Evolutionary conservation across 139 green algal species (phyloP), one percentile per base, ranked within the genome.

Genomic region (Haematococcus sp.): DNA sequence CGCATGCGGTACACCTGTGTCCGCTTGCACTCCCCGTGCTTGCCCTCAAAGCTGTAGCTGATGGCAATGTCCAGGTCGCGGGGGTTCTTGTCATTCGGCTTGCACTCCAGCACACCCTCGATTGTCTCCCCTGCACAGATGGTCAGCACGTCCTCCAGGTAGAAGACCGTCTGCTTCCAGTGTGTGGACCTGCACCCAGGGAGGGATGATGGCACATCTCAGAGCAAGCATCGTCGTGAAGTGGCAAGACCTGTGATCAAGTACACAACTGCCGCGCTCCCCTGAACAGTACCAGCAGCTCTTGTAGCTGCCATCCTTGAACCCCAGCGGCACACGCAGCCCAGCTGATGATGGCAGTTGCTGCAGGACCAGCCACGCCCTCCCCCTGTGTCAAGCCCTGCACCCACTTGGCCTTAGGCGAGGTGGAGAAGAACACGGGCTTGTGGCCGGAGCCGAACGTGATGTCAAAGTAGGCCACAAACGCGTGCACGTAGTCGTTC

Each of bases 151-250:
- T 98, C 90, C 66, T 97, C 84, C 51, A 98, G 76, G 73, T 98
- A 98, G 68, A 98, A 93, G 1, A 98, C 75, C 16, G 94, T 97
- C 81, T 98, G 94, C 83, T 98, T 97, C 89, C 89, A 95, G 77
- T 94, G 89, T 19, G 89, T 94, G 5, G 77, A 23, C 28, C 83
- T 75, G 58, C 32, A 35, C 22, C 34, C 4, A 77, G 16, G 58
- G 15, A 66, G 58, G n/a, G 11, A 66, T 66, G 11, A 66, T 19
- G 16, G 25, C 58, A 30, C 25, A 66, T 35, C 16, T 55, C 46
- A 55, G 46, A 61, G 54, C 28, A 61, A 28, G 22, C 54, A 32
- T n/a, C n/a, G n/a, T n/a, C n/a, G n/a, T n/a, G n/a, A n/a, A n/a
- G n/a, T n/a, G n/a, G n/a, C n/a, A n/a, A n/a, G n/a, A n/a, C n/a